phyloP scores from a whole-genome alignment of 495 filamentous ascomycete genomes.

The Xylaria curta region DNA sequence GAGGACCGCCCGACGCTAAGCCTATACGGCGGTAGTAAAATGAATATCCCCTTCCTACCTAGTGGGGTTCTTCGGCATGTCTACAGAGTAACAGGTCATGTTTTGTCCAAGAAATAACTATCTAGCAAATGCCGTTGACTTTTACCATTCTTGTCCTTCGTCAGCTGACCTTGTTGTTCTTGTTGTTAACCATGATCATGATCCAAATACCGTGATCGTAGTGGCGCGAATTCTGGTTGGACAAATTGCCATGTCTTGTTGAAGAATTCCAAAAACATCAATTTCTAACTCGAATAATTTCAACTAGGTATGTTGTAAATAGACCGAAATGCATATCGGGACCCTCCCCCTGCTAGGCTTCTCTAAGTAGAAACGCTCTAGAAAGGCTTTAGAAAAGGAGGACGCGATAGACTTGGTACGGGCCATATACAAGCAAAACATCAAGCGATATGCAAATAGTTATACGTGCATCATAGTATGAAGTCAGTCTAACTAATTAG shows the following conservation, averaged over 20 bases:
- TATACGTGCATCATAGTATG: neutral
- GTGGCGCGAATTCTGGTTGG: neutral
- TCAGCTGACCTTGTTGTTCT: neutral
- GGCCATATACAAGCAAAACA: neutral
- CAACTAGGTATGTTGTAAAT: neutral
- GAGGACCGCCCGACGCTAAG: slow-evolving; percentile 19
- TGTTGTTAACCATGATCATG: neutral
- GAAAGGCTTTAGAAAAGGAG: slow-evolving; percentile 6
- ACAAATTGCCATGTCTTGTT: neutral
- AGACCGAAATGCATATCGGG: neutral
- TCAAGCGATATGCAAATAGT: neutral
- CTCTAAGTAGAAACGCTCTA: neutral
- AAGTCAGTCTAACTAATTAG: neutral
- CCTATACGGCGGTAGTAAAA: slow-evolving; percentile 21
- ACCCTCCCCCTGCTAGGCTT: neutral
- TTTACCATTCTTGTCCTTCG: neutral
- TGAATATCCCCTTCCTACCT: slow-evolving; percentile 19
- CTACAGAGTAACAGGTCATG: neutral
- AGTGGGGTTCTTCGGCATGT: neutral
- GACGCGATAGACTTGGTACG: neutral
- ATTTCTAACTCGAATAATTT: neutral
- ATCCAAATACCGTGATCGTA: neutral
- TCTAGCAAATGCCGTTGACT: neutral
- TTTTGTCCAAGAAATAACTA: neutral
- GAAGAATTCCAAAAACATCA: neutral